Conservation (phyloP, 2,329 filamentous ascomycete species). For the Pezicula rhizophila region DNA sequence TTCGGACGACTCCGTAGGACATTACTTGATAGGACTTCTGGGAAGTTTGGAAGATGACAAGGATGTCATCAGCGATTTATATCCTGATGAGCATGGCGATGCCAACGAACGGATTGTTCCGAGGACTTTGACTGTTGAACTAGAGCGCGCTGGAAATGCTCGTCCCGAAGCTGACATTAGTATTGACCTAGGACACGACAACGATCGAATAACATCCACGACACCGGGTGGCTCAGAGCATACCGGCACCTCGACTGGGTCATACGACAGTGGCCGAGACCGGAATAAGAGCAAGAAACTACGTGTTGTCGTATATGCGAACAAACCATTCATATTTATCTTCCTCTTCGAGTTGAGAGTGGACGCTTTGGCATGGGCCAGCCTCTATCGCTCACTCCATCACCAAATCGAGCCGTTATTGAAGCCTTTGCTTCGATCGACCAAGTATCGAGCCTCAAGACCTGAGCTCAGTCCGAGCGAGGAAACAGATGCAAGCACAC, state of each 20-base stretch:
- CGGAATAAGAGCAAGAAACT: conserved; percentile 50
- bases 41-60: conserved; percentile 52
- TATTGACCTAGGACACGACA: conserved; percentile 34
- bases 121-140: conserved; percentile 62
- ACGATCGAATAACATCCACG: conserved; percentile 6
- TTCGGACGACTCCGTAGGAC: conserved; percentile 30
- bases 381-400: conserved; percentile 54
- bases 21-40: conserved; percentile 63
- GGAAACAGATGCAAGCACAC: conserved; percentile 18
- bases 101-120: conserved; percentile 52
- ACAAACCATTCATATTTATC: conserved; percentile 70
- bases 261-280: conserved; percentile 40
- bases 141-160: conserved; percentile 38
- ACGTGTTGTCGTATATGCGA: conserved; percentile 66
- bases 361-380: conserved; percentile 48
- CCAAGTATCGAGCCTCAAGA: conserved; percentile 48
- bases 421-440: conserved; percentile 50
- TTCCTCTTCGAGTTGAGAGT: conserved; percentile 64
- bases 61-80: conserved; percentile 1
- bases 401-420: conserved; percentile 54
- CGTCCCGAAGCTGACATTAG: conserved; percentile 39
- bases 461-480: conserved; percentile 28
- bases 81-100: conserved; percentile 6
- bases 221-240: conserved; percentile 15
- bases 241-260: conserved; percentile 15